Evolutionary conservation across 139 green algal species (phyloP).

Genomic region (Coelastrella sp.): DNA sequence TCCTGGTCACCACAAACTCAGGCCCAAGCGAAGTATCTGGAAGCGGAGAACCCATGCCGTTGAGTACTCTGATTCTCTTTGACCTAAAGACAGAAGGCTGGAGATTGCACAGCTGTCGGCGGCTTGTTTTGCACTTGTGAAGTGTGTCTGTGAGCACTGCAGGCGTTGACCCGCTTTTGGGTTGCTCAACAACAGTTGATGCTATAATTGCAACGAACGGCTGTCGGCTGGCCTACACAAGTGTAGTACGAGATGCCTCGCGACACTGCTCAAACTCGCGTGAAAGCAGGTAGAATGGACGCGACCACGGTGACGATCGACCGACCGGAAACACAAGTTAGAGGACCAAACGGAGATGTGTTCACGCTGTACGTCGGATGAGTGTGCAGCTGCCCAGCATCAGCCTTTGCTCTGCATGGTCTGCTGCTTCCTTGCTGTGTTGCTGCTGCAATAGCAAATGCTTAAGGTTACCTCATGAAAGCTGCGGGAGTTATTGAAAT

Average conservation of each 20-base stretch:
- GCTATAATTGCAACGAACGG: not conserved
- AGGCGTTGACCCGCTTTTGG: not conserved
- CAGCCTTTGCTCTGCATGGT: not conserved
- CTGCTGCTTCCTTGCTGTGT: not conserved
- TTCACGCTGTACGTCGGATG: constrained; percentile 31
- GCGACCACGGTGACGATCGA: constrained; percentile 40
- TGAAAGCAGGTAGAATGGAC: not conserved
- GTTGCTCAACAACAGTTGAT: not conserved
- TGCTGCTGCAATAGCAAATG: not conserved
- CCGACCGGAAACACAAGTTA: constrained; percentile 29
- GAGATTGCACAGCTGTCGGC: too few species aligned
- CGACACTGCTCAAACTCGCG: not conserved
- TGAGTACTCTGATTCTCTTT: too few species aligned
- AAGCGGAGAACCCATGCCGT: too few species aligned
- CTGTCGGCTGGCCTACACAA: not conserved
- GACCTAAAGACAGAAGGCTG: too few species aligned
- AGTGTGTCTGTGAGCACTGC: too few species aligned
- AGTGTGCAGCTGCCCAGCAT: not conserved
- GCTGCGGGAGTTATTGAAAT: too few species aligned
- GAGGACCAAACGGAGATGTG: constrained; percentile 17
- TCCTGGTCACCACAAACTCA: not conserved
- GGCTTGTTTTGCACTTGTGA: too few species aligned
- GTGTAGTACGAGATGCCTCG: not conserved
- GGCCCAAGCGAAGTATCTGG: too few species aligned
- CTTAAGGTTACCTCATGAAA: too few species aligned